A percentile compares a stretch with the other conserved stretches of the same genome.
Evolutionary conservation across 495 filamentous ascomycete genomes (phyloP).

Genomic region (Penicillium crystallinum): DNA sequence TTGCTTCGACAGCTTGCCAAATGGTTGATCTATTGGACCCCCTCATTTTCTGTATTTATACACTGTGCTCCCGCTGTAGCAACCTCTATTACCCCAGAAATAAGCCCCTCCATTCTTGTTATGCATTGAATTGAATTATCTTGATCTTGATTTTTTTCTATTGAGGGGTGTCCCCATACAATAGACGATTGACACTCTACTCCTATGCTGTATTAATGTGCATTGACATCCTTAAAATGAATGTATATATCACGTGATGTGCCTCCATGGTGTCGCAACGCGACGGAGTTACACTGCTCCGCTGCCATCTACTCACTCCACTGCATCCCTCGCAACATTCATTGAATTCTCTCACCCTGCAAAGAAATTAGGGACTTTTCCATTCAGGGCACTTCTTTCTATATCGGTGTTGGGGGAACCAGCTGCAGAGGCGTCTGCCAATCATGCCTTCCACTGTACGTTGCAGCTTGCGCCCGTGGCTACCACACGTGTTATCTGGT

Average conservation of each 20-base stretch:
- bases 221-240: not conserved
- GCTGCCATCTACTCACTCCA: slow-evolving; percentile 3
- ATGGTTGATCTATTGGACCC: slow-evolving; percentile 1
- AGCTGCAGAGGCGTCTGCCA: slow-evolving; percentile 9
- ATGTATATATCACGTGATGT: slow-evolving; percentile 10
- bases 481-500: not conserved
- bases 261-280: slow-evolving; percentile 10
- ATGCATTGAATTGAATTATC: not conserved
- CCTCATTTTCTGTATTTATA: slow-evolving; percentile 26
- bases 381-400: not conserved
- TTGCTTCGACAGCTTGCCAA: slow-evolving; percentile 3
- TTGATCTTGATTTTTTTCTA: not conserved
- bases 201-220: not conserved
- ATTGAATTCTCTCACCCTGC: not conserved
- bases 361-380: not conserved
- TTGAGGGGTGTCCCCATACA: not conserved
- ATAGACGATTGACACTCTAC: not conserved
- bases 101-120: slow-evolving; percentile 1
- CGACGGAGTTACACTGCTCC: slow-evolving; percentile 4
- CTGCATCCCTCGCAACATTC: not conserved
- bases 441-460: slow-evolving; percentile 43
- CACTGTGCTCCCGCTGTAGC: slow-evolving; percentile 12
- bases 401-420: not conserved
- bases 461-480: slow-evolving; percentile 16
- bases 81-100: slow-evolving; percentile 12